Evolutionary conservation across 805 yeast genomes (phyloP).

Genomic region (Wickerhamiella domercqiae): DNA sequence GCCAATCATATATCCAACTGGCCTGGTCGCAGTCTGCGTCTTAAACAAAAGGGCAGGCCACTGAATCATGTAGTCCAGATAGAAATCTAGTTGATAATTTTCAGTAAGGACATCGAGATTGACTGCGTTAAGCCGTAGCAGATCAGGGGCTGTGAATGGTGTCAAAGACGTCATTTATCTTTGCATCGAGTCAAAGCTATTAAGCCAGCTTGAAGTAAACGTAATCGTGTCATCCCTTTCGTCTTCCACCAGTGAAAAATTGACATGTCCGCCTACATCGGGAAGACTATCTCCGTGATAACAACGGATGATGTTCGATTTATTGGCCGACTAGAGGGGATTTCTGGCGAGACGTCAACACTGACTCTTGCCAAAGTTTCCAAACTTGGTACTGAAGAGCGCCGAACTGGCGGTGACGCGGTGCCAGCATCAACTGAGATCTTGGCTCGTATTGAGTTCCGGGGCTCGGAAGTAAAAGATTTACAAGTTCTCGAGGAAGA

Average conservation of each 20-base stretch:
- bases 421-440: slow-evolving; percentile 53
- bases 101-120: slow-evolving; percentile 86
- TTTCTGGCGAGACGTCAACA: slow-evolving; percentile 81
- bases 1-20: slow-evolving; percentile 58
- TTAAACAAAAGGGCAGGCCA: slow-evolving; percentile 91
- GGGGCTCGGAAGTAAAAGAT: slow-evolving; percentile 87
- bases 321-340: slow-evolving; percentile 74
- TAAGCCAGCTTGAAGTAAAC: not conserved
- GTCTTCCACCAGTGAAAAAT: not conserved
- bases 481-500: slow-evolving; percentile 63
- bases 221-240: too few relatives aligned
- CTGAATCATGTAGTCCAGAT: slow-evolving; percentile 60
- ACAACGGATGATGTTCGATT: slow-evolving; percentile 71
- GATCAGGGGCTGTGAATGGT: slow-evolving; percentile 79
- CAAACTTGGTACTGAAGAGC: slow-evolving; percentile 84
- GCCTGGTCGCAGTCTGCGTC: slow-evolving; percentile 30
- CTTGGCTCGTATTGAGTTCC: slow-evolving; percentile 41
- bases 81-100: slow-evolving; percentile 72
- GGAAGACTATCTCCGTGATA: slow-evolving; percentile 70
- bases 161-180: slow-evolving; percentile 82
- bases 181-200: too few relatives aligned
- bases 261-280: slow-evolving; percentile 79
- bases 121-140: slow-evolving; percentile 55
- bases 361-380: slow-evolving; percentile 69
- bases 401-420: slow-evolving; percentile 54